Evolutionary conservation across 1,284 basidiomycete genomes (phyloP).

Genomic region (Sanghuangporus sanghuang): DNA sequence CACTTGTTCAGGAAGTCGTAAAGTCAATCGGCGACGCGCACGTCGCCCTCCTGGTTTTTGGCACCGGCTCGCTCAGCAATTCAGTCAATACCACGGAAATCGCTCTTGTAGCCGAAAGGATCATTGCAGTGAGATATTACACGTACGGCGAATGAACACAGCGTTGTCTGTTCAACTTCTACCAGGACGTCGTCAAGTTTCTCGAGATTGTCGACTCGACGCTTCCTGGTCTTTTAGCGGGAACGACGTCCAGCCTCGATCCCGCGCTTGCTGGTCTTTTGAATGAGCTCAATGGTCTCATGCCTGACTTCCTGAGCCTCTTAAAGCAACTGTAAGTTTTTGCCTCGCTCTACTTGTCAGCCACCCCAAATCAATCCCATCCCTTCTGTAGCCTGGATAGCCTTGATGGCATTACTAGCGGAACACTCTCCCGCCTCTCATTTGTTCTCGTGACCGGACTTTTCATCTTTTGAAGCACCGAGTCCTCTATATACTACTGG

Average conservation of each 20-base stretch:
- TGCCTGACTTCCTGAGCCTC: neutral
- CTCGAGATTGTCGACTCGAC: neutral
- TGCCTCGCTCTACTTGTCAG: neutral
- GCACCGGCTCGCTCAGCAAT: neutral
- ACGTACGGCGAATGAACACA: neutral
- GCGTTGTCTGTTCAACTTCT: neutral
- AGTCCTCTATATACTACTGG: too few species aligned
- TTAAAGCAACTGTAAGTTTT: neutral
- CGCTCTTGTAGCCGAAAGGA: neutral
- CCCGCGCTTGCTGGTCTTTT: neutral
- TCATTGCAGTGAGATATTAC: neutral
- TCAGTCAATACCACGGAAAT: neutral
- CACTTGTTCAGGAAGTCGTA: neutral
- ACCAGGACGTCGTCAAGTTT: neutral
- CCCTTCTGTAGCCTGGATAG: neutral
- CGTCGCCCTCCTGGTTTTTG: neutral
- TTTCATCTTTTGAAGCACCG: too few species aligned
- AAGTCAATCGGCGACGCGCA: neutral
- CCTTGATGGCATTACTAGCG: too few species aligned
- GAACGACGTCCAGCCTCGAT: neutral
- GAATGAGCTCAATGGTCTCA: neutral
- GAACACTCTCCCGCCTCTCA: too few species aligned
- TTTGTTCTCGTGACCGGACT: too few species aligned
- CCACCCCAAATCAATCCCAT: neutral
- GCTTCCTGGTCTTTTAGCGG: neutral